These are phyloP conservation scores for Acorus gramineus DNA, from an alignment of 106 monocot species.

Conservation along the genomic window DNA sequence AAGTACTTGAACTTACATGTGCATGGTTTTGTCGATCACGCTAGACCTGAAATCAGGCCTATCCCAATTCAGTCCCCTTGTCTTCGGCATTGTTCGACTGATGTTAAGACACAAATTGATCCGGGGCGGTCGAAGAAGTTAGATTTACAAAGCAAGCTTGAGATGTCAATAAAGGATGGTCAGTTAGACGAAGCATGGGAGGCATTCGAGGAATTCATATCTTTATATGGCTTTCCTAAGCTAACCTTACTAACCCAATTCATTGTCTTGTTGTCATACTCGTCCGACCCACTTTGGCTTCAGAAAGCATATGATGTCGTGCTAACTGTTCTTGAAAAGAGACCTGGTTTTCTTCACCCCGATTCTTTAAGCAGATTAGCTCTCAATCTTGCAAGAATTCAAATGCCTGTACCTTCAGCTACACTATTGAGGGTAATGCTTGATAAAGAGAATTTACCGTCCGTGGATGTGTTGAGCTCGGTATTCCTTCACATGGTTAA, in stretches of 20 bases:
- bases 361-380: slow-evolving; percentile 45
- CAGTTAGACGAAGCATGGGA: slow-evolving; percentile 52
- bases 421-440: slow-evolving; percentile 44
- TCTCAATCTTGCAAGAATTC: slow-evolving; percentile 45
- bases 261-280: slow-evolving; percentile 34
- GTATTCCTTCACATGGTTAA: slow-evolving; percentile 59
- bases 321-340: slow-evolving; percentile 22
- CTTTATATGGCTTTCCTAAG: slow-evolving; percentile 46
- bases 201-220: slow-evolving; percentile 39
- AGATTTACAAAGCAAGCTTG: slow-evolving; percentile 16
- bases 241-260: slow-evolving; percentile 31
- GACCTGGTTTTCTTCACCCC: slow-evolving; percentile 31
- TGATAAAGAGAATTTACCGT: slow-evolving; percentile 31
- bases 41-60: no score
- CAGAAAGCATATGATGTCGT: slow-evolving; percentile 47
- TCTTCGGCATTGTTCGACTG: no score
- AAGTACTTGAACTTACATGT: no score
- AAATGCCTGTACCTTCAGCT: slow-evolving; percentile 51
- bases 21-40: no score
- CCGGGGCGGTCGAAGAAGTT: no score
- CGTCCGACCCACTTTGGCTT: slow-evolving; percentile 38
- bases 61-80: no score
- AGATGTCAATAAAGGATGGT: slow-evolving; percentile 26
- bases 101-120: no score
- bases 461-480: slow-evolving; percentile 31